Conservation (phyloP, 2,329 filamentous ascomycete genomes). For the Sodiomyces alkalinus region DNA sequence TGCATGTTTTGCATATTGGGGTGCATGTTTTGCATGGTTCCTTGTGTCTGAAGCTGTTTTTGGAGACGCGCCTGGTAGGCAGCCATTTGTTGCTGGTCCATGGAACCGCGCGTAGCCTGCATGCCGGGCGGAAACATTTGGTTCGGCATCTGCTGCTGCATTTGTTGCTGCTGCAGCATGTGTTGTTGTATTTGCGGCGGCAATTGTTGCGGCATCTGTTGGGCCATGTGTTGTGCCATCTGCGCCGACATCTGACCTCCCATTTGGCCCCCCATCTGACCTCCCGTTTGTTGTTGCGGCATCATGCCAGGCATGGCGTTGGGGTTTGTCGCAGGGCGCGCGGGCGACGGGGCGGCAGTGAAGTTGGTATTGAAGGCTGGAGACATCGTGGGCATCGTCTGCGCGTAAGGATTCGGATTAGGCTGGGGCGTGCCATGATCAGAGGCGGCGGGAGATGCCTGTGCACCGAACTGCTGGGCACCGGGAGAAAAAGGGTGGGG, state of each 20-base stretch:
- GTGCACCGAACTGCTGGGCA: slow-evolving; percentile 53
- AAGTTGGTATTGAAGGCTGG: slow-evolving; percentile 45
- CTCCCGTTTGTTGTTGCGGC: slow-evolving; percentile 30
- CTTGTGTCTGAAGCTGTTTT: slow-evolving; percentile 51
- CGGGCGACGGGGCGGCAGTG: slow-evolving; percentile 38
- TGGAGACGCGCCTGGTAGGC: slow-evolving; percentile 76
- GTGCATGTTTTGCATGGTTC: slow-evolving; percentile 26
- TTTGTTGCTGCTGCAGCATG: slow-evolving; percentile 23
- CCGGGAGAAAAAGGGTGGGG: slow-evolving; percentile 80
- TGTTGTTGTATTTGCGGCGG: slow-evolving; percentile 16
- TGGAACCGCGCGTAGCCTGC: slow-evolving; percentile 32
- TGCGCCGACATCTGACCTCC: slow-evolving; percentile 12
- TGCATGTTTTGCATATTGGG: slow-evolving; percentile 23
- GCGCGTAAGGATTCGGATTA: slow-evolving; percentile 45
- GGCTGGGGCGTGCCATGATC: slow-evolving; percentile 68
- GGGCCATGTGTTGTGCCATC: slow-evolving; percentile 7
- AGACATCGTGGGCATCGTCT: slow-evolving; percentile 39
- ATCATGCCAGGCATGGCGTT: slow-evolving; percentile 42
- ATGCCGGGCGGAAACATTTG: slow-evolving; percentile 18
- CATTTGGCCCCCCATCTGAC: slow-evolving; percentile 22
- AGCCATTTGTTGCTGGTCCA: slow-evolving; percentile 60
- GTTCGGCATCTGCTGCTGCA: slow-evolving; percentile 15
- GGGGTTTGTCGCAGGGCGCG: slow-evolving; percentile 38
- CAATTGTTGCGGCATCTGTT: slow-evolving; percentile 27
- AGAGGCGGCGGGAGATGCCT: slow-evolving; percentile 62